These are phyloP conservation scores for Udeniomyces megalosporus DNA, from an alignment of 768 basidiomycete genomes.

Conservation along the genomic window DNA sequence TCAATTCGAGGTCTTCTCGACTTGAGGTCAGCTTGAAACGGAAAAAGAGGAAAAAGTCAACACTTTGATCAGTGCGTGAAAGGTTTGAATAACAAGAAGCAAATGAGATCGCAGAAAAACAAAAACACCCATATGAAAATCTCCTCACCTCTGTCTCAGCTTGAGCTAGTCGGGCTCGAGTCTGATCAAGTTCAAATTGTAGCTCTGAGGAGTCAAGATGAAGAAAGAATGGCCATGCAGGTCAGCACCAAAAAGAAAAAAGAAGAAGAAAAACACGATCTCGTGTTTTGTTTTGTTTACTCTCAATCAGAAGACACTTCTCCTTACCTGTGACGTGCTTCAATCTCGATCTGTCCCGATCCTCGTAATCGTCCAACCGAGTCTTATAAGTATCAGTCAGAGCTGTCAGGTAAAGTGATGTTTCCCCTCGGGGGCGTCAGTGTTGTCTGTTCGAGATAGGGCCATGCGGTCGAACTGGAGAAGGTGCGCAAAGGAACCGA, in stretches of 20 bases:
- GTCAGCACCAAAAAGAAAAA: neutral
- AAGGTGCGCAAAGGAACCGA: neutral
- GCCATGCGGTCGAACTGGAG: too few species aligned
- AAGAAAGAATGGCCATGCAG: neutral
- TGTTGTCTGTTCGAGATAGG: too few species aligned
- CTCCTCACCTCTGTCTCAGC: neutral
- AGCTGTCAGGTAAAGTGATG: slow-evolving; percentile 66
- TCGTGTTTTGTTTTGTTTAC: too few species aligned
- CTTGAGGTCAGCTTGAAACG: neutral
- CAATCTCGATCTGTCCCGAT: neutral
- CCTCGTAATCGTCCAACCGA: slow-evolving; percentile 65
- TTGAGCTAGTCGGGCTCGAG: slow-evolving; percentile 16
- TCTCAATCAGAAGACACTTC: too few species aligned
- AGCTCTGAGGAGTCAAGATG: slow-evolving; percentile 29
- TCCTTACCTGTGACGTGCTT: slow-evolving; percentile 11
- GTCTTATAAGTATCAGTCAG: slow-evolving; percentile 83
- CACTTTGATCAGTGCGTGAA: too few species aligned
- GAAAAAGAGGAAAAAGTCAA: too few species aligned
- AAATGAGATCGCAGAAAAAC: too few species aligned
- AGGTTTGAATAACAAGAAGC: too few species aligned
- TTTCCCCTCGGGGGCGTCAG: too few species aligned
- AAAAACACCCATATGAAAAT: too few species aligned
- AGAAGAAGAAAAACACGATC: too few species aligned
- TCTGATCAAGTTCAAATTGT: slow-evolving; percentile 47
- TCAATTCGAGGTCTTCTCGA: slow-evolving; percentile 61